Evolutionary conservation across 805 yeast species (phyloP), one percentile per base, ranked within the genome.

Genomic region (Pichia cabralensis): DNA sequence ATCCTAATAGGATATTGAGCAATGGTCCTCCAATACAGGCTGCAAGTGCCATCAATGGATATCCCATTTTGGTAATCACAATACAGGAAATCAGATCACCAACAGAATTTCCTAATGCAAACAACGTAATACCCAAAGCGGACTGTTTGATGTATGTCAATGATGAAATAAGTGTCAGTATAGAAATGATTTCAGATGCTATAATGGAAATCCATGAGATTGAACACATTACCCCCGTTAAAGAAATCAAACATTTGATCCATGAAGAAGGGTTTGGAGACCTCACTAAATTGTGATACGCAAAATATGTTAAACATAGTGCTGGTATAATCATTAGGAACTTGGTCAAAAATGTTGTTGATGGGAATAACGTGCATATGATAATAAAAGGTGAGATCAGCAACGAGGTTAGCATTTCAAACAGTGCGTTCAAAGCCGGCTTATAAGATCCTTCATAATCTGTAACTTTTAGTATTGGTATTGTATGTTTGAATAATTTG

Each of bases 21-120:
- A 89, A 58, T 0, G 97, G 97, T 1, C 96, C 85, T 0, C 96
- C 97, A 53, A 88, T 80, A 50, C 97, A 88, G 0, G 96, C 96
- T 20, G 92, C 82, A n/a, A 92, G 63, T 0, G 96, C 96, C 81
- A 89, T 81, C 30, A 80, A 67, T 0, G 95, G 83, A 59, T 74
- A 76, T 0, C 95, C 95, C 67, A 83, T 70, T 38, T 63, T 63
- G 1, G 95, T 86, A 18, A 89, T 72, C 0, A 94, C 80, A 23
- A 80, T 54, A 46, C 89, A 85, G 0, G 96, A 80, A 1, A 88
- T 76, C 30, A 88, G 61, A 50, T 89, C 98, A 6, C 97, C 96
- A 6, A 82, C 61, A 1, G 96, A 88, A 54, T 89, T 92, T 5
- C 98, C 97, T 39, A 89, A 60, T 0, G 97, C 95, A 55, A 89